A percentile compares a stretch with the other conserved stretches of the same genome.
Conservation (phyloP, 2,329 filamentous ascomycete species). For the Hypoxylon sp. region DNA sequence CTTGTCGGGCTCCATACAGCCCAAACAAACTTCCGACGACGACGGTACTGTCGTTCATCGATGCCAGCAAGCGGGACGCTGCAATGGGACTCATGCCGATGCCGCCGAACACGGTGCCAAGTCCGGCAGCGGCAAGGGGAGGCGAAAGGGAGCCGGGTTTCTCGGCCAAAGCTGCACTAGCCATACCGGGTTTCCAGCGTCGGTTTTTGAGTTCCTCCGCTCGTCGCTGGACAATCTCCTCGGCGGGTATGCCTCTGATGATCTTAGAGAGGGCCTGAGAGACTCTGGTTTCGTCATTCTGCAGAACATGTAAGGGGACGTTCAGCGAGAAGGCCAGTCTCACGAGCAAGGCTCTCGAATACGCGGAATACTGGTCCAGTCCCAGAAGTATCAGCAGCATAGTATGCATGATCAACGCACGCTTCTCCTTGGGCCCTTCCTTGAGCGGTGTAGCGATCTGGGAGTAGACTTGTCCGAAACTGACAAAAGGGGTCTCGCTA, state of each 20-base stretch:
- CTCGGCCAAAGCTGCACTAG: constrained; percentile 55
- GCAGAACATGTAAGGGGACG: constrained; percentile 69
- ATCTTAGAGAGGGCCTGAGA: constrained; percentile 77
- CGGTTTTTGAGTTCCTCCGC: constrained; percentile 70
- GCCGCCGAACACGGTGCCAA: constrained; percentile 81
- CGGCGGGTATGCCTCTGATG: constrained; percentile 73
- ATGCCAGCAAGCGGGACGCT: constrained; percentile 80
- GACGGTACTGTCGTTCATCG: constrained; percentile 79
- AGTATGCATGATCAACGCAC: constrained; percentile 74
- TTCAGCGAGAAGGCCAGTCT: constrained; percentile 74
- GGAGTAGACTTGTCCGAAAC: constrained; percentile 60
- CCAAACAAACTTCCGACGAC: constrained; percentile 88
- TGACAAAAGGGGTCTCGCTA: constrained; percentile 57
- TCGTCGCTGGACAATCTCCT: constrained; percentile 69
- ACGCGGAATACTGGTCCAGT: constrained; percentile 77
- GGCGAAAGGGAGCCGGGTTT: constrained; percentile 69
- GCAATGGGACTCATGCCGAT: constrained; percentile 76
- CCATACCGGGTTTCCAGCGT: constrained; percentile 58
- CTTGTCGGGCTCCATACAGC: constrained; percentile 86
- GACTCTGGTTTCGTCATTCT: constrained; percentile 77
- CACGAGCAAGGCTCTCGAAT: constrained; percentile 75
- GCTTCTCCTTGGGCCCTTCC: constrained; percentile 65
- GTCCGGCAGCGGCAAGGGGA: constrained; percentile 77
- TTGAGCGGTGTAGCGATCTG: constrained; percentile 68
- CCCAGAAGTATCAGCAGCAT: constrained; percentile 77